Percentiles rank a stretch among this genome's conserved stretches.
These are phyloP conservation scores for Basipetospora chlamydospora DNA, from an alignment of 2,329 filamentous ascomycete species.

Conservation along the genomic window DNA sequence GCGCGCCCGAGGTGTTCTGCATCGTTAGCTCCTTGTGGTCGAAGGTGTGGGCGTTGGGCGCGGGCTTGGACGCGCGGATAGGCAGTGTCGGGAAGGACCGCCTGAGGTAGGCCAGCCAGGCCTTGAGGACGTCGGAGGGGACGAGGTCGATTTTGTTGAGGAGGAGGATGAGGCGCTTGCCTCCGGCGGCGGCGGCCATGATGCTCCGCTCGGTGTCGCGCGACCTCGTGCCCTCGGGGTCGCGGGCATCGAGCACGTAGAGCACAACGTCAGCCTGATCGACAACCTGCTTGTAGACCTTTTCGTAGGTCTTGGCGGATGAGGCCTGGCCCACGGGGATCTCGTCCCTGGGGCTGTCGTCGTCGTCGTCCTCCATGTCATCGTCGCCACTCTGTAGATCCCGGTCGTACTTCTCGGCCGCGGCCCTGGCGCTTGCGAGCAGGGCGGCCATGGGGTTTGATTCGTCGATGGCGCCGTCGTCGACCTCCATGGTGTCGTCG, in stretches of 20 bases:
- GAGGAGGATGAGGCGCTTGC: conserved; percentile 79
- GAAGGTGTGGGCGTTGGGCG: conserved; percentile 78
- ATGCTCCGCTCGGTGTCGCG: conserved; percentile 81
- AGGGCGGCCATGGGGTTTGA: conserved; percentile 88
- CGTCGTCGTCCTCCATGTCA: conserved; percentile 41
- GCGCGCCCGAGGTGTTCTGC: conserved; percentile 67
- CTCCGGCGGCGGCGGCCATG: conserved; percentile 71
- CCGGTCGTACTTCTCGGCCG: conserved; percentile 61
- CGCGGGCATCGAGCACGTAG: conserved; percentile 84
- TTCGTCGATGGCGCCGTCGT: conserved; percentile 47
- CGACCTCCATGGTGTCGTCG: conserved; percentile 37
- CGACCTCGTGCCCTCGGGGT: conserved; percentile 81
- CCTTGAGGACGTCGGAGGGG: conserved; percentile 65
- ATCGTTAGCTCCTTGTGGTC: conserved; percentile 83
- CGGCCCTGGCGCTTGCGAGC: conserved; percentile 65
- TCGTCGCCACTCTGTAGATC: conserved; percentile 46
- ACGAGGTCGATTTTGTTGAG: conserved; percentile 94
- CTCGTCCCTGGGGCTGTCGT: conserved; percentile 36
- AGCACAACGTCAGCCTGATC: conserved; percentile 81
- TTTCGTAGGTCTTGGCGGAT: conserved; percentile 82
- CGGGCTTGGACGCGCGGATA: conserved; percentile 67
- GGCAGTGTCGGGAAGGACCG: conserved; percentile 86
- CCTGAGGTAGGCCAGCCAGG: conserved; percentile 72
- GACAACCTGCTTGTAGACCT: conserved; percentile 87
- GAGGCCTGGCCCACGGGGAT: conserved; percentile 38